These are phyloP conservation scores for Plicaturopsis crispa DNA, from an alignment of 768 basidiomycete species.

Conservation along the genomic window DNA sequence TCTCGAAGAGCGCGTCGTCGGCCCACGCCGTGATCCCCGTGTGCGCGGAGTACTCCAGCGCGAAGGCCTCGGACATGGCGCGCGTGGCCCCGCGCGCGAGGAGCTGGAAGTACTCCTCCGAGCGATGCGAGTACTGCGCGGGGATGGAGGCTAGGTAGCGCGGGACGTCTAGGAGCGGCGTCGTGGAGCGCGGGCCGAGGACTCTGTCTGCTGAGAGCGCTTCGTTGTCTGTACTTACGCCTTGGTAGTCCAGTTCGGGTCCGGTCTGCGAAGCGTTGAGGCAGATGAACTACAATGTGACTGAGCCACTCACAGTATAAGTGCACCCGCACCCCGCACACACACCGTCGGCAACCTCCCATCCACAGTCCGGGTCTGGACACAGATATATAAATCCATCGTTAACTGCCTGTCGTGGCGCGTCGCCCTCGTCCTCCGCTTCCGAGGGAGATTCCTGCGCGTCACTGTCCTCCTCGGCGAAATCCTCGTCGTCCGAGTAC, in stretches of 20 bases:
- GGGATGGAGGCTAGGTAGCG: constrained; percentile 4
- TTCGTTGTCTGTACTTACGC: constrained; percentile 12
- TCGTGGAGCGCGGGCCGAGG: constrained; percentile 19
- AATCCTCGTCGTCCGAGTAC: too few species aligned
- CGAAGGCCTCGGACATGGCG: constrained; percentile 30
- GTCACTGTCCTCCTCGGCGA: too few species aligned
- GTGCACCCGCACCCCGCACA: constrained; percentile 20
- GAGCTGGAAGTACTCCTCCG: constrained; percentile 21
- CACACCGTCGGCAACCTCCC: constrained; percentile 22
- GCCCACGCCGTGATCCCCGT: constrained; percentile 29
- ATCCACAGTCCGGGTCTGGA: too few species aligned
- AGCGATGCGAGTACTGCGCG: constrained; percentile 4
- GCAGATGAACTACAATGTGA: too few species aligned
- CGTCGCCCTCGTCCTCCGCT: too few species aligned
- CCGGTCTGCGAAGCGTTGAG: constrained; percentile 2
- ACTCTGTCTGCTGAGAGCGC: constrained; percentile 18
- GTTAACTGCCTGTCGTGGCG: too few species aligned
- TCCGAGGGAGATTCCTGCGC: too few species aligned
- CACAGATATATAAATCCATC: too few species aligned
- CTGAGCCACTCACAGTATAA: too few species aligned
- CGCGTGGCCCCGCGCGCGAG: constrained; percentile 24
- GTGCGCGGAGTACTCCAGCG: constrained; percentile 19
- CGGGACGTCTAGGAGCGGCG: constrained; percentile 18
- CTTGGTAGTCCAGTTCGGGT: constrained; percentile 1
- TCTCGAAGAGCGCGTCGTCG: constrained; percentile 21